These are phyloP conservation scores for Rosa multiflora DNA, from an alignment of 306 rosid species.

Conservation along the genomic window DNA sequence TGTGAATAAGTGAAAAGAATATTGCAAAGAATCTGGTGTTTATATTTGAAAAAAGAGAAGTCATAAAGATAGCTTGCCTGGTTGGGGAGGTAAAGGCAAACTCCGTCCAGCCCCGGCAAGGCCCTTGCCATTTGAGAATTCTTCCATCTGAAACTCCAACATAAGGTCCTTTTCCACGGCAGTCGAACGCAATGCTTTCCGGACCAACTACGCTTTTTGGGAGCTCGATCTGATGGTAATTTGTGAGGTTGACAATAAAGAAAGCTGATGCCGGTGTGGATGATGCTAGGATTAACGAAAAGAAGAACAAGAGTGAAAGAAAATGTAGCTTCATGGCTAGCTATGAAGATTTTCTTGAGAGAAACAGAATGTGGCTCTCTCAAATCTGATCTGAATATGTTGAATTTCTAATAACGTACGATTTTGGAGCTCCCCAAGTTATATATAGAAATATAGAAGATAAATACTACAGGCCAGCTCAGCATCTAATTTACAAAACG, in stretches of 20 bases:
- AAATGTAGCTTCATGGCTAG: not conserved
- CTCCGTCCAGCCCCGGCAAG: conserved; percentile 32
- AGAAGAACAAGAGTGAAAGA: not conserved
- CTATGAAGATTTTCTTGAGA: not conserved
- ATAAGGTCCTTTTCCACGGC: conserved; percentile 60
- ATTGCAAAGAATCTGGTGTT: too few species aligned
- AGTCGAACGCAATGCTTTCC: conserved; percentile 59
- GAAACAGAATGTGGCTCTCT: not conserved
- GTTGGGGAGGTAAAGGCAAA: conserved; percentile 48
- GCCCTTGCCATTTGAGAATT: conserved; percentile 53
- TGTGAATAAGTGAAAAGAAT: not conserved
- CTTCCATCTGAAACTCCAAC: conserved; percentile 58
- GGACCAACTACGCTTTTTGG: conserved; percentile 39
- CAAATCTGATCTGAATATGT: not conserved
- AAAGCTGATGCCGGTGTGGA: not conserved
- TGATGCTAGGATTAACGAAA: not conserved
- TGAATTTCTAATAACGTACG: not conserved
- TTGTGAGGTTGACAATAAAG: conserved; percentile 14
- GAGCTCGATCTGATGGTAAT: conserved; percentile 28
- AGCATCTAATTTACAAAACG: too few species aligned
- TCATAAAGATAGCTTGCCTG: conserved; percentile 28
- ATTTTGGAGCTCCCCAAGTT: not conserved
- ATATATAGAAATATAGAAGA: too few species aligned
- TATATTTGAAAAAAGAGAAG: too few species aligned
- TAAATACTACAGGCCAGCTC: too few species aligned